phyloP scores from a whole-genome alignment of 345 rosid genomes.

The Euphorbia lathyris region DNA sequence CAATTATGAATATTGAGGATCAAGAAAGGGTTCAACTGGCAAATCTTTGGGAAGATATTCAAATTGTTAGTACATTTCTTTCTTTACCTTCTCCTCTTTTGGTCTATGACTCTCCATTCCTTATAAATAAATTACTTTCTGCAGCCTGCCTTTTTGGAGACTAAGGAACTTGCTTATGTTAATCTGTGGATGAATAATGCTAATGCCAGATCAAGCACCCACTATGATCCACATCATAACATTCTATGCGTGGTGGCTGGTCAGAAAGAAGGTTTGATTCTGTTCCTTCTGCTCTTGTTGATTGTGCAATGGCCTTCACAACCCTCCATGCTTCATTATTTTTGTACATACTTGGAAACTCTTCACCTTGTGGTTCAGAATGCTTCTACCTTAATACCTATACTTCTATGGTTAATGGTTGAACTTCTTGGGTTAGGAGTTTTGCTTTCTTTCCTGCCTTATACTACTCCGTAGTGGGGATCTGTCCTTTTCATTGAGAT shows the following conservation, averaged over 20 bases:
- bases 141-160: slow-evolving; percentile 61
- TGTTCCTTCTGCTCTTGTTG: slow-evolving; percentile 9
- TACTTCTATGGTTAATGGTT: neutral
- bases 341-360: neutral
- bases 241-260: slow-evolving; percentile 73
- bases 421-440: neutral
- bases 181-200: slow-evolving; percentile 91
- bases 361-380: neutral
- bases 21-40: slow-evolving; percentile 64
- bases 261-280: slow-evolving; percentile 62
- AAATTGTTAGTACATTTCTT: slow-evolving; percentile 37
- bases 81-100: slow-evolving; percentile 12
- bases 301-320: neutral
- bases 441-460: neutral
- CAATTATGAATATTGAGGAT: slow-evolving; percentile 63
- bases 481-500: neutral
- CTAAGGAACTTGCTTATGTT: slow-evolving; percentile 60
- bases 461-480: neutral
- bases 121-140: slow-evolving; percentile 25
- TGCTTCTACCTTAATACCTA: neutral
- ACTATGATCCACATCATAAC: slow-evolving; percentile 94
- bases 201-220: slow-evolving; percentile 73
- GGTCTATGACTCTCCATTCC: slow-evolving; percentile 11
- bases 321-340: neutral
- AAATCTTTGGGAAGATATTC: slow-evolving; percentile 60